These are phyloP conservation scores for Simmondsia chinensis DNA, from an alignment of 148 eudicot species.

Conservation along the genomic window DNA sequence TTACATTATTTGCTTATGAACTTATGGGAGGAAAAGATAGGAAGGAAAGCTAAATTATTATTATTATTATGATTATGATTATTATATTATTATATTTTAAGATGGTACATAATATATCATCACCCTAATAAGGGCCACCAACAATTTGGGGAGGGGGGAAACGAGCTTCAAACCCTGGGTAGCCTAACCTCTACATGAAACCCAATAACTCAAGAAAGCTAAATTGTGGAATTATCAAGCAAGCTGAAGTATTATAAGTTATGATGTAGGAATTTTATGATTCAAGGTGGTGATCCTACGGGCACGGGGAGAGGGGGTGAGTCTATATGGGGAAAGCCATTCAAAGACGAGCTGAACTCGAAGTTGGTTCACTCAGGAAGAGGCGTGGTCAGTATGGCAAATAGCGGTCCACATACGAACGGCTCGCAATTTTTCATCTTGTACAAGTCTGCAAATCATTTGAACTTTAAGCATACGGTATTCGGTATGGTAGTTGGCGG, in stretches of 20 bases:
- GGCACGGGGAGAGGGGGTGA: slow-evolving; percentile 98
- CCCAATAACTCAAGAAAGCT: not conserved
- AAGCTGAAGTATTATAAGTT: not conserved
- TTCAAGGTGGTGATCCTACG: slow-evolving; percentile 99
- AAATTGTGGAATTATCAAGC: not conserved
- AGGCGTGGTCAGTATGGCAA: slow-evolving; percentile 99
- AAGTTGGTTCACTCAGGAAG: slow-evolving; percentile 92
- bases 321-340: slow-evolving; percentile 94
- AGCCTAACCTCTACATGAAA: not conserved
- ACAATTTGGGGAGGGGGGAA: too few relatives aligned
- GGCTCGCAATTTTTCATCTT: slow-evolving; percentile 93
- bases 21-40: too few relatives aligned
- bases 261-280: slow-evolving; percentile 78
- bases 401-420: slow-evolving; percentile 92
- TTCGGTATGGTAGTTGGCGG: slow-evolving; percentile 97
- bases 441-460: slow-evolving; percentile 90
- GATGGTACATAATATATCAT: too few relatives aligned
- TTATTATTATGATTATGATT: too few relatives aligned
- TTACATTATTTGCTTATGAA: too few relatives aligned
- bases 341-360: slow-evolving; percentile 91
- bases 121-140: too few relatives aligned
- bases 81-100: too few relatives aligned
- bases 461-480: slow-evolving; percentile 92
- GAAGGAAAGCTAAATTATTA: too few relatives aligned
- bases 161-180: too few relatives aligned